Evolutionary conservation across 768 basidiomycete species (phyloP).

Genomic region (Boletus bicolor): DNA sequence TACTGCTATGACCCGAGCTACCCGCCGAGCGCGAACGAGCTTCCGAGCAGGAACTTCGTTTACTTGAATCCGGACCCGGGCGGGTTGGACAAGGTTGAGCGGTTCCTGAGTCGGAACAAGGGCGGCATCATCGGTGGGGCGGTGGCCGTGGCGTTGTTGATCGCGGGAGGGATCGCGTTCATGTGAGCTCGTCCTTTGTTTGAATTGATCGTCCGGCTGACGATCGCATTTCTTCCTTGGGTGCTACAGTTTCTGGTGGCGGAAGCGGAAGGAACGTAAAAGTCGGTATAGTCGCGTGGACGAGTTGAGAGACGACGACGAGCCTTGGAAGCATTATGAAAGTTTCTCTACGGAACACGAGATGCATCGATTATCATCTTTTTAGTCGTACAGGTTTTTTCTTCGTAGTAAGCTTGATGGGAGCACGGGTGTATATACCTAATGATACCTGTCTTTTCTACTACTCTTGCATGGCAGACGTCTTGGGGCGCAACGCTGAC

Average conservation of each 20-base stretch:
- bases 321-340: slow-evolving; percentile 31
- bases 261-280: slow-evolving; percentile 19
- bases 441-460: not conserved
- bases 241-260: slow-evolving; percentile 29
- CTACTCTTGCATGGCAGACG: not conserved
- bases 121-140: slow-evolving; percentile 47
- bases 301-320: slow-evolving; percentile 28
- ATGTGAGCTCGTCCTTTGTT: slow-evolving; percentile 27
- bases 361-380: slow-evolving; percentile 8
- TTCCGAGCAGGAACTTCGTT: slow-evolving; percentile 37
- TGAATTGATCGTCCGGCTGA: not conserved
- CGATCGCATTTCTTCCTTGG: not conserved
- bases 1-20: slow-evolving; percentile 55
- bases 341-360: slow-evolving; percentile 14
- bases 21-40: slow-evolving; percentile 52
- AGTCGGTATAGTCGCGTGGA: slow-evolving; percentile 23
- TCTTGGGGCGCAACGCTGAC: not conserved
- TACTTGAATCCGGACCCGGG: slow-evolving; percentile 58
- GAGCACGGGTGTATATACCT: not conserved
- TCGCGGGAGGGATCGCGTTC: slow-evolving; percentile 35
- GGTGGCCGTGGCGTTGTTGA: slow-evolving; percentile 39
- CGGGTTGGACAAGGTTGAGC: slow-evolving; percentile 40
- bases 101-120: slow-evolving; percentile 46
- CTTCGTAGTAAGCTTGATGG: not conserved
- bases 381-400: not conserved